A percentile compares a stretch with the other conserved stretches of the same genome.
Evolutionary conservation across 257 asterid genomes (phyloP).

Genomic region (Gardenia jasminoides): DNA sequence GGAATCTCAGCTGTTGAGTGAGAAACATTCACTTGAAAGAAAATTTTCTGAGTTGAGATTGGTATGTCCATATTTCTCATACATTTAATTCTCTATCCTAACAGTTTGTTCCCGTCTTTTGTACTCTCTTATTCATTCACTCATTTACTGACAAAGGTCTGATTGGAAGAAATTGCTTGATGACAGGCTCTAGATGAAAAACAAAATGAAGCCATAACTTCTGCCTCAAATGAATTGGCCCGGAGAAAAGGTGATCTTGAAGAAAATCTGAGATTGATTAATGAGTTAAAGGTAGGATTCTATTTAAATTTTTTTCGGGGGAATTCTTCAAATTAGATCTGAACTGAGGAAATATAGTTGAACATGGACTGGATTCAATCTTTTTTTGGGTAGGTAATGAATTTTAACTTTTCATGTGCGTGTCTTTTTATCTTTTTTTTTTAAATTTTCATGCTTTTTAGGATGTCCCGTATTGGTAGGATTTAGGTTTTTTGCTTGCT

Average conservation of each 20-base stretch:
- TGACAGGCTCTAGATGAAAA: slow-evolving; percentile 90
- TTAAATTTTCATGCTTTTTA: background rate
- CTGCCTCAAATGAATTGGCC: slow-evolving; percentile 85
- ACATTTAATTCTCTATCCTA: background rate
- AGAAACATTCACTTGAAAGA: slow-evolving; percentile 72
- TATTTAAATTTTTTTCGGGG: background rate
- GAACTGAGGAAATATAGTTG: background rate
- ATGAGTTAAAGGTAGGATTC: slow-evolving; percentile 70
- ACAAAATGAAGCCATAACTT: slow-evolving; percentile 79
- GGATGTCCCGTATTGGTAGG: background rate
- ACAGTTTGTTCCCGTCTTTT: slow-evolving; percentile 2
- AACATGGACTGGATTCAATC: background rate
- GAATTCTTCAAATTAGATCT: background rate
- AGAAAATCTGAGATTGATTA: slow-evolving; percentile 80
- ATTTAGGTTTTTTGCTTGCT: background rate
- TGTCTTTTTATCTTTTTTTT: background rate
- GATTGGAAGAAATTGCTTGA: slow-evolving; percentile 4
- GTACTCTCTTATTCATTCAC: background rate
- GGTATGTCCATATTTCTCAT: slow-evolving; percentile 46
- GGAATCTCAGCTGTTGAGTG: slow-evolving; percentile 84
- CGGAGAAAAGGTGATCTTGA: slow-evolving; percentile 91
- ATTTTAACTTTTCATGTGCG: no score
- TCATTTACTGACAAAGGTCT: background rate
- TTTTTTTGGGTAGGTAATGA: no score
- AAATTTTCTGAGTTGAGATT: slow-evolving; percentile 84